These are phyloP conservation scores for Marasmius fiardii DNA, from an alignment of 1,284 basidiomycete genomes.

Conservation along the genomic window DNA sequence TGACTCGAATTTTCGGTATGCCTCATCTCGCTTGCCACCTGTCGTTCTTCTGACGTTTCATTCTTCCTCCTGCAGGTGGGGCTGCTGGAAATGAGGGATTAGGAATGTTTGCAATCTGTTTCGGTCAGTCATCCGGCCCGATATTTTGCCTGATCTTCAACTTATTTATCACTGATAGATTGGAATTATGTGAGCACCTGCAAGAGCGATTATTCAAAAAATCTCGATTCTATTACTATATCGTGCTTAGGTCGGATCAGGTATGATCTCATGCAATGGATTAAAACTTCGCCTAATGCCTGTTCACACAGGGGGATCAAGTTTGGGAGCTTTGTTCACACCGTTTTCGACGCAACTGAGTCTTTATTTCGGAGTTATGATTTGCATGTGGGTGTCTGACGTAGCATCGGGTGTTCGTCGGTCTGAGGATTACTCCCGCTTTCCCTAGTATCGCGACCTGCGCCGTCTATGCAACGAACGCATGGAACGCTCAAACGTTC, in stretches of 20 bases:
- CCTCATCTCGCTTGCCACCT: not conserved
- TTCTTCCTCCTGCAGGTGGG: slow-evolving; percentile 34
- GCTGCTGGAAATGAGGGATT: slow-evolving; percentile 45
- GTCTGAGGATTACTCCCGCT: not conserved
- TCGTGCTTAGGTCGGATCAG: slow-evolving; percentile 8
- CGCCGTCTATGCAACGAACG: slow-evolving; percentile 32
- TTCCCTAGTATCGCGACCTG: slow-evolving; percentile 32
- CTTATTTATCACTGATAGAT: not conserved
- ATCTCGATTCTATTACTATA: too few relatives aligned
- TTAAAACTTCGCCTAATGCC: not conserved
- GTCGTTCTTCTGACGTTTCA: not conserved
- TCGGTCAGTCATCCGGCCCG: slow-evolving; percentile 31
- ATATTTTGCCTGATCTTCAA: too few relatives aligned
- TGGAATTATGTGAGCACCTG: slow-evolving; percentile 50
- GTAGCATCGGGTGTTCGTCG: not conserved
- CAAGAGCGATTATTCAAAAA: too few relatives aligned
- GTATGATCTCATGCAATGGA: not conserved
- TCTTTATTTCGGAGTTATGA: slow-evolving; percentile 31
- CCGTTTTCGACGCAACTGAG: slow-evolving; percentile 41
- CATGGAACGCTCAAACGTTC: slow-evolving; percentile 42
- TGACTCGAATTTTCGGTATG: slow-evolving; percentile 56
- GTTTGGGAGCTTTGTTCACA: slow-evolving; percentile 38
- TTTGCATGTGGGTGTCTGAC: slow-evolving; percentile 35
- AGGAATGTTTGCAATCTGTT: slow-evolving; percentile 45
- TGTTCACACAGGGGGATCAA: slow-evolving; percentile 24